phyloP scores from a whole-genome alignment of 2,329 filamentous ascomycete species.

The Fusarium nygamai region DNA sequence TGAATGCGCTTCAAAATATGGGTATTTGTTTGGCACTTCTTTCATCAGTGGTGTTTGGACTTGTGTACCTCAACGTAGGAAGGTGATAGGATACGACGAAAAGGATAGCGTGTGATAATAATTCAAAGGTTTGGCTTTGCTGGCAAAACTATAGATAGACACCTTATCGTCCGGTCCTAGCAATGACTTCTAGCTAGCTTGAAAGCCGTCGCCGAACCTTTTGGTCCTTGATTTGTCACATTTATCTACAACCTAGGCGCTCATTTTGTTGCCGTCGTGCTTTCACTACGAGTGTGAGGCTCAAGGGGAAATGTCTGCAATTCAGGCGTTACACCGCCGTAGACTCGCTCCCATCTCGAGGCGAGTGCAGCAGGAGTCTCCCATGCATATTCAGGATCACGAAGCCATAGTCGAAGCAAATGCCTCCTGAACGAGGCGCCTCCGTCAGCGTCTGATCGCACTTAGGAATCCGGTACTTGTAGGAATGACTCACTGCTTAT shows the following conservation, averaged over 20 bases:
- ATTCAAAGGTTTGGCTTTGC: too few relatives aligned
- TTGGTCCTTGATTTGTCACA: too few relatives aligned
- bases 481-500: neutral
- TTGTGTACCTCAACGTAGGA: too few relatives aligned
- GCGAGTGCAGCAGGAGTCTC: neutral
- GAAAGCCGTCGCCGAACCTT: too few relatives aligned
- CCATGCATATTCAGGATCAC: neutral
- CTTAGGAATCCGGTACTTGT: rapidly evolving
- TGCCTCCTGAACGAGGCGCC: neutral
- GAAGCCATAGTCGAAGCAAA: neutral
- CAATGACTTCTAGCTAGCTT: too few relatives aligned
- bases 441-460: rapidly evolving
- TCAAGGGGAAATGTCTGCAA: neutral
- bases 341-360: neutral
- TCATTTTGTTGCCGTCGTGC: neutral
- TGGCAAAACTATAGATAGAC: too few relatives aligned
- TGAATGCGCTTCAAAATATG: too few relatives aligned
- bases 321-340: neutral
- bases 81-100: too few relatives aligned
- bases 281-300: neutral
- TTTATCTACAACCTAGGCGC: neutral
- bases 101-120: too few relatives aligned
- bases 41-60: too few relatives aligned
- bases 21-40: too few relatives aligned
- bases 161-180: too few relatives aligned